phyloP scores from a whole-genome alignment of 2,329 filamentous ascomycete species.

The Paracorniculantispora psalliotae region DNA sequence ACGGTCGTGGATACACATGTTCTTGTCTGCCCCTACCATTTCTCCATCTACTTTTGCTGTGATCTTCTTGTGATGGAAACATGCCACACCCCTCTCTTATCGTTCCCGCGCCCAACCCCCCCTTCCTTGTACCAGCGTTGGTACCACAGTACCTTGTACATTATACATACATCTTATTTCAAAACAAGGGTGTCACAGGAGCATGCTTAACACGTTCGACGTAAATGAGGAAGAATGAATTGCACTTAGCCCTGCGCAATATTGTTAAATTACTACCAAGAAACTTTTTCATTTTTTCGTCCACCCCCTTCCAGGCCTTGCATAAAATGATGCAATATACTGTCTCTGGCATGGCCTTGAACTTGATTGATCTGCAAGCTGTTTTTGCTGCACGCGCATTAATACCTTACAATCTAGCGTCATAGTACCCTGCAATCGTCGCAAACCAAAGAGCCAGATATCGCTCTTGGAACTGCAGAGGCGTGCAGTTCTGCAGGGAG shows the following conservation, averaged over 20 bases:
- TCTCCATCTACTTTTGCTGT: neutral
- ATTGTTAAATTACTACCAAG: neutral
- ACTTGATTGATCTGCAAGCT: neutral
- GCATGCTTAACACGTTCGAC: neutral
- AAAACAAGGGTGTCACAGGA: neutral
- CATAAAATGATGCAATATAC: neutral
- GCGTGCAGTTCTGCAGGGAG: neutral
- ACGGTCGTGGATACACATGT: neutral
- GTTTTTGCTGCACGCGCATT: neutral
- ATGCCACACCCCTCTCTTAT: neutral
- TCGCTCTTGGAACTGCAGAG: neutral
- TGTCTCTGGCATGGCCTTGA: neutral
- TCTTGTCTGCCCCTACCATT: no score
- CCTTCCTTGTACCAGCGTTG: neutral
- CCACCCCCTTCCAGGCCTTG: neutral
- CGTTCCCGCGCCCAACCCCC: neutral
- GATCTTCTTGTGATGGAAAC: neutral
- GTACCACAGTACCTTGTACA: neutral
- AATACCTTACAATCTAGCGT: neutral
- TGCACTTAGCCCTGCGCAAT: neutral
- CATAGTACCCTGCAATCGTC: neutral
- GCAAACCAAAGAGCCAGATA: neutral
- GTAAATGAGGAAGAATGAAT: neutral
- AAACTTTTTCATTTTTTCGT: neutral
- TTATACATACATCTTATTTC: neutral